Percentiles rank a stretch among this genome's conserved stretches.
phyloP scores from a whole-genome alignment of 208 protist species.

The Naegleria fowleri region DNA sequence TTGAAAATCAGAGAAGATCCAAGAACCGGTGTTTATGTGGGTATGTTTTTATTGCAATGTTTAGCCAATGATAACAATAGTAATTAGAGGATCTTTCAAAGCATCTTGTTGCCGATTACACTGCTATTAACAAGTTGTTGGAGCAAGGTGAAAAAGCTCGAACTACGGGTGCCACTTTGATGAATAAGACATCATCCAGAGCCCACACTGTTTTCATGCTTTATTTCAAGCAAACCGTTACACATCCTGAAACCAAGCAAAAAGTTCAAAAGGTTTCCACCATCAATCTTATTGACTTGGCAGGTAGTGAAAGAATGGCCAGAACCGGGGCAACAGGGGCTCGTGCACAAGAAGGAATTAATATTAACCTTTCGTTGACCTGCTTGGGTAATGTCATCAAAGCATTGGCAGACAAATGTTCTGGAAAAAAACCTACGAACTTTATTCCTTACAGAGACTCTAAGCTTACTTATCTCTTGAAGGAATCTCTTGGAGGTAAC shows the following conservation, averaged over 20 bases:
- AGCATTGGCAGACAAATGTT: constrained; percentile 56
- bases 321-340: constrained; percentile 68
- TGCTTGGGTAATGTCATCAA: constrained; percentile 81
- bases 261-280: constrained; percentile 51
- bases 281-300: constrained; percentile 83
- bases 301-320: constrained; percentile 75
- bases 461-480: constrained; percentile 57
- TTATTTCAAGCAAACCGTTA: constrained; percentile 54
- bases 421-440: constrained; percentile 42
- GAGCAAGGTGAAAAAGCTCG: constrained; percentile 68
- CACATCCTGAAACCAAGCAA: constrained; percentile 38
- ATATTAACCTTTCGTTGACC: constrained; percentile 80
- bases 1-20: constrained; percentile 31
- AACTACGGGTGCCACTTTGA: constrained; percentile 68
- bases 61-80: no score
- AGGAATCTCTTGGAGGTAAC: constrained; percentile 64
- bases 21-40: constrained; percentile 29
- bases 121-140: constrained; percentile 62
- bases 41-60: no score
- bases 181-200: constrained; percentile 74
- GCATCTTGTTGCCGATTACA: neutral
- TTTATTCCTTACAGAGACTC: constrained; percentile 75
- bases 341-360: constrained; percentile 63
- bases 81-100: constrained; percentile 50
- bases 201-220: constrained; percentile 76